Evolutionary conservation across 2,329 filamentous ascomycete species (phyloP).

Genomic region (Aureobasidium sp.): DNA sequence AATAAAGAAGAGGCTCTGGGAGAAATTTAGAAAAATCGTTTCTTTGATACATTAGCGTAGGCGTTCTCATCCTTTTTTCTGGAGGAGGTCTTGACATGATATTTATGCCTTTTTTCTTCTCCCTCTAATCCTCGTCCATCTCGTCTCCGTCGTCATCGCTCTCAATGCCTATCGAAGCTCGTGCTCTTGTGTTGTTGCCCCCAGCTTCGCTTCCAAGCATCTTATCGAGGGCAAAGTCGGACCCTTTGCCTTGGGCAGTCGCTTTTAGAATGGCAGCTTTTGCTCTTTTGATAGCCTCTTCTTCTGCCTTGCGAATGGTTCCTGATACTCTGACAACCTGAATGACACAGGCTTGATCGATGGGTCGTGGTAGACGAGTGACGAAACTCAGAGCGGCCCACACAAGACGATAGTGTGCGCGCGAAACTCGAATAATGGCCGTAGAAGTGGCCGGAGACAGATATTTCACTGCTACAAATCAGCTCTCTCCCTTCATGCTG

Average conservation of each 20-base stretch:
- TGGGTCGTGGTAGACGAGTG: constrained; percentile 56
- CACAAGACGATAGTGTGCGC: constrained; percentile 75
- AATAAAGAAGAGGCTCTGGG: constrained; percentile 32
- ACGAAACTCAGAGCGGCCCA: constrained; percentile 87
- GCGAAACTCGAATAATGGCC: constrained; percentile 77
- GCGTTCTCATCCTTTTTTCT: constrained; percentile 7
- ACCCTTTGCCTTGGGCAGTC: constrained; percentile 39
- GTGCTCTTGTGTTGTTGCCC: neutral
- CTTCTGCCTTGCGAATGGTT: constrained; percentile 85
- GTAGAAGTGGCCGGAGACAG: constrained; percentile 87
- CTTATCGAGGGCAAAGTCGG: constrained; percentile 26
- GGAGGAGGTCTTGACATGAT: neutral
- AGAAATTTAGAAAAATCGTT: neutral
- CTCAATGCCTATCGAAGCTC: constrained; percentile 31
- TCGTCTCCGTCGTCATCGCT: constrained; percentile 42
- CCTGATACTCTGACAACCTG: constrained; percentile 82
- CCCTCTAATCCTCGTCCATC: constrained; percentile 30
- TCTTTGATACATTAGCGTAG: constrained; percentile 17
- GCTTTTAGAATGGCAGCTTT: constrained; percentile 64
- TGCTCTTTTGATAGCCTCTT: constrained; percentile 77
- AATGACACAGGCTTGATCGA: constrained; percentile 64
- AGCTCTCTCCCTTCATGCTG: neutral
- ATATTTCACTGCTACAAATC: constrained; percentile 66
- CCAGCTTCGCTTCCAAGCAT: constrained; percentile 22
- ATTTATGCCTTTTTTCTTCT: neutral